Percentiles rank a stretch among this genome's conserved stretches.
Evolutionary conservation across 345 rosid species (phyloP).

Genomic region (Sisymbrium altissimum): DNA sequence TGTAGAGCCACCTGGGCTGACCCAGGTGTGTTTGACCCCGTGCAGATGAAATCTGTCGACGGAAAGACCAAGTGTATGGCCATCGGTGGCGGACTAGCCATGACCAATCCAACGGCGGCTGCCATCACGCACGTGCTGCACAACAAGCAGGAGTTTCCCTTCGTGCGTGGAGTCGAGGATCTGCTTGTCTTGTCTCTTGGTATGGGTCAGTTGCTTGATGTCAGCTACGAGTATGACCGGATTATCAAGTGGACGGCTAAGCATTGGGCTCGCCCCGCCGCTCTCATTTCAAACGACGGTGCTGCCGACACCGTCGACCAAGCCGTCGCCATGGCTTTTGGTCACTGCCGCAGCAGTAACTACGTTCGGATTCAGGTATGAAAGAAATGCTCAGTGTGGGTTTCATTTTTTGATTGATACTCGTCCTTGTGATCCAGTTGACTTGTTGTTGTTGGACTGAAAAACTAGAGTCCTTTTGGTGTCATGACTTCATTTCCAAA

Average conservation of each 20-base stretch:
- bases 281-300: slow-evolving; percentile 76
- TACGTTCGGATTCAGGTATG: slow-evolving; percentile 90
- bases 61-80: slow-evolving; percentile 80
- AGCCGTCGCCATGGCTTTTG: slow-evolving; percentile 93
- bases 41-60: slow-evolving; percentile 63
- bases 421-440: background rate
- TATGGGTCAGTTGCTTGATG: slow-evolving; percentile 74
- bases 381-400: background rate
- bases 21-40: slow-evolving; percentile 71
- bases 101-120: slow-evolving; percentile 89
- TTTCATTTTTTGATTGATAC: background rate
- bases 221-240: slow-evolving; percentile 63
- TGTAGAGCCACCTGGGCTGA: slow-evolving; percentile 94
- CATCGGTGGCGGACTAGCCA: slow-evolving; percentile 80
- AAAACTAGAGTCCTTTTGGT: background rate
- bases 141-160: slow-evolving; percentile 95
- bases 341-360: slow-evolving; percentile 66
- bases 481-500: background rate
- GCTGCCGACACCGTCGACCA: slow-evolving; percentile 92
- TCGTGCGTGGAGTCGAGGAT: slow-evolving; percentile 95
- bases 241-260: slow-evolving; percentile 74
- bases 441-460: background rate
- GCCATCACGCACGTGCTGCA: slow-evolving; percentile 96
- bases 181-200: slow-evolving; percentile 79
- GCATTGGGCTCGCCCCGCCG: slow-evolving; percentile 89